A percentile compares a stretch with the other conserved stretches of the same genome.
Conservation (phyloP, 2,329 filamentous ascomycete species). For the Aspergillus hiratsukae region DNA sequence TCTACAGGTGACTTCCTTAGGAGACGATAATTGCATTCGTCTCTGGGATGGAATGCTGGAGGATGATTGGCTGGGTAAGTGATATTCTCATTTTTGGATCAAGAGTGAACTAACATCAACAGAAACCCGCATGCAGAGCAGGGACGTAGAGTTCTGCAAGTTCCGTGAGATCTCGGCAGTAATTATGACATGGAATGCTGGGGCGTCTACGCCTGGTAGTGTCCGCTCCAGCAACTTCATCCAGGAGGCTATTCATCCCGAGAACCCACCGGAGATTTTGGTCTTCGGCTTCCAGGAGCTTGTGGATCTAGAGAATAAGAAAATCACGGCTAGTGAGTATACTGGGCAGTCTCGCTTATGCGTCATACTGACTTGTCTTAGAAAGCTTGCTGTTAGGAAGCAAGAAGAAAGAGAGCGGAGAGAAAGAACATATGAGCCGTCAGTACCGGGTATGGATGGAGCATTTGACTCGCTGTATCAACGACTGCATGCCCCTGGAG, state of each 20-base stretch:
- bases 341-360: background rate
- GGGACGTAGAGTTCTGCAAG: slow-evolving; percentile 76
- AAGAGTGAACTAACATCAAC: slow-evolving; percentile 15
- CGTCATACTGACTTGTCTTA: slow-evolving; percentile 32
- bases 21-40: slow-evolving; percentile 77
- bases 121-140: slow-evolving; percentile 80
- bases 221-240: slow-evolving; percentile 78
- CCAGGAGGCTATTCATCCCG: slow-evolving; percentile 69
- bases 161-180: slow-evolving; percentile 77
- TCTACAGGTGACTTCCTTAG: slow-evolving; percentile 78
- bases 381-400: slow-evolving; percentile 75
- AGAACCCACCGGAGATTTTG: slow-evolving; percentile 78
- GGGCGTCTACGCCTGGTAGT: slow-evolving; percentile 85
- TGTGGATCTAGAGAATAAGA: slow-evolving; percentile 97
- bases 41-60: slow-evolving; percentile 90
- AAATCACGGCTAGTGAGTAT: slow-evolving; percentile 76
- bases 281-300: slow-evolving; percentile 97
- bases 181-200: slow-evolving; percentile 94
- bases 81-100: background rate
- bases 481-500: slow-evolving; percentile 73
- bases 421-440: slow-evolving; percentile 87
- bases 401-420: slow-evolving; percentile 74
- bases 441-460: slow-evolving; percentile 97
- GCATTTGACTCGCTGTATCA: slow-evolving; percentile 74
- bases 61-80: slow-evolving; percentile 79